phyloP scores from a whole-genome alignment of 1,284 basidiomycete species.

The Xerocomus nothofagi region DNA sequence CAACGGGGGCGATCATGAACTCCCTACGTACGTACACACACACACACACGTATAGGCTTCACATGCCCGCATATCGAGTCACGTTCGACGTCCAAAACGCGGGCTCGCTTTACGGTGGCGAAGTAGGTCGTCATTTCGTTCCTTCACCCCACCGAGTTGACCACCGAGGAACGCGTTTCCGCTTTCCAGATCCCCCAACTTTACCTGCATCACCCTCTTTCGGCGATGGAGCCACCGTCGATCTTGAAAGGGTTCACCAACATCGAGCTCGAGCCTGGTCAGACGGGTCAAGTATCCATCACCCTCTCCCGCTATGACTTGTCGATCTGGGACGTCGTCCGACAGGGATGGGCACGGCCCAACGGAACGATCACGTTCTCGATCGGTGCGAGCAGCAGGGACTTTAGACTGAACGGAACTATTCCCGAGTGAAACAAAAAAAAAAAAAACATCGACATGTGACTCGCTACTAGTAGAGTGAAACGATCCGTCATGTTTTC shows the following conservation, averaged over 20 bases:
- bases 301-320: not conserved
- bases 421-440: not conserved
- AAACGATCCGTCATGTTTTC: not conserved
- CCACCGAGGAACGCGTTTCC: not conserved
- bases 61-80: not conserved
- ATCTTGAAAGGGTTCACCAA: not conserved
- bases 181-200: not conserved
- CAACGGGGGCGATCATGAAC: no score
- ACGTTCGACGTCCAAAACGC: not conserved
- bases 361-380: not conserved
- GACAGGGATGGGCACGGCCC: not conserved
- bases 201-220: not conserved
- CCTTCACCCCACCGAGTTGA: no score
- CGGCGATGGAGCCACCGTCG: not conserved
- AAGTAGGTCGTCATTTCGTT: not conserved
- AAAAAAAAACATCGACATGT: no score
- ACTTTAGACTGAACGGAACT: not conserved
- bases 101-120: not conserved
- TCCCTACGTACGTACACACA: no score
- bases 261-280: not conserved
- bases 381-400: not conserved
- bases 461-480: not conserved
- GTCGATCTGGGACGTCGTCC: not conserved
- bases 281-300: not conserved
- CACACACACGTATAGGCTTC: no score